Percentiles rank a stretch among this genome's conserved stretches.
phyloP scores from a whole-genome alignment of 495 filamentous ascomycete species.

The Tuber brumale region DNA sequence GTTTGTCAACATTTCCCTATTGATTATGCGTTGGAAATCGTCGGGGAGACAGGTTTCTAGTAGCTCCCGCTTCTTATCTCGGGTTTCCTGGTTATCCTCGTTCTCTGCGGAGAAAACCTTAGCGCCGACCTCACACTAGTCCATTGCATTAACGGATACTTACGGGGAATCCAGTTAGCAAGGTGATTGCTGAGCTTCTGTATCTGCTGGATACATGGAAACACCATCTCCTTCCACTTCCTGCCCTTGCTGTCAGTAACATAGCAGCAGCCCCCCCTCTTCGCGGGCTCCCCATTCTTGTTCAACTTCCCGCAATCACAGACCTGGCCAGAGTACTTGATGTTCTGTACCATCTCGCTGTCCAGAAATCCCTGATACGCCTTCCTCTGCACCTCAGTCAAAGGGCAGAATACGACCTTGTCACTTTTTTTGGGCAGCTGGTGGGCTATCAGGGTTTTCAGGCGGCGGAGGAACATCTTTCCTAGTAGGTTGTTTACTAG shows the following conservation, averaged over 20 bases:
- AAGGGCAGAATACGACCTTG: slow-evolving; percentile 87
- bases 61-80: slow-evolving; percentile 68
- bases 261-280: slow-evolving; percentile 77
- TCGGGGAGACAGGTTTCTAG: slow-evolving; percentile 70
- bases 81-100: slow-evolving; percentile 64
- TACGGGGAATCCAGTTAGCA: slow-evolving; percentile 73
- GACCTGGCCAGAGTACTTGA: slow-evolving; percentile 57
- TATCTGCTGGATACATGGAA: slow-evolving; percentile 72
- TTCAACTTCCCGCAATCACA: slow-evolving; percentile 60
- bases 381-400: slow-evolving; percentile 72
- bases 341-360: slow-evolving; percentile 62
- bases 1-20: slow-evolving; percentile 70
- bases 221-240: slow-evolving; percentile 72
- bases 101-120: slow-evolving; percentile 33
- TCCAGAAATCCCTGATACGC: slow-evolving; percentile 79
- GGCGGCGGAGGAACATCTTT: slow-evolving; percentile 82
- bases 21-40: slow-evolving; percentile 64
- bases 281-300: slow-evolving; percentile 46
- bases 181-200: slow-evolving; percentile 91
- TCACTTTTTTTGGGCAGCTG: slow-evolving; percentile 96
- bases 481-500: slow-evolving; percentile 84
- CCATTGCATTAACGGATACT: slow-evolving; percentile 1
- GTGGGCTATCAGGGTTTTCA: slow-evolving; percentile 87
- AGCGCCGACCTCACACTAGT: not conserved
- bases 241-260: slow-evolving; percentile 51